Percentiles rank a stretch among this genome's conserved stretches.
Evolutionary conservation across 148 eudicot species (phyloP).

Genomic region (Silene uniflora): DNA sequence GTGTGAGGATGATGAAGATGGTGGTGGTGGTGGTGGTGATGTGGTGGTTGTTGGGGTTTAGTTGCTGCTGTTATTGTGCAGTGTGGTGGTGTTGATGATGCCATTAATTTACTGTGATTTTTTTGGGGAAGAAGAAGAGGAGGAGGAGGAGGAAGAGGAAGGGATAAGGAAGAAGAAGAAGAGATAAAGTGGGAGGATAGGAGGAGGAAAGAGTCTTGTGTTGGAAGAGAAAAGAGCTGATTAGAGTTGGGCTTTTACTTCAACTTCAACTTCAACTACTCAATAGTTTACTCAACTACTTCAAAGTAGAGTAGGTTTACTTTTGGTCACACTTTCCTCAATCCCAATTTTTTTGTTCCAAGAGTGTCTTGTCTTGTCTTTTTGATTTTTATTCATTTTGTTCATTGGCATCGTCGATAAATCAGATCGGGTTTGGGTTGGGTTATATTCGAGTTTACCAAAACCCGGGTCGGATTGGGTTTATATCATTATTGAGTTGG

Average conservation of each 20-base stretch:
- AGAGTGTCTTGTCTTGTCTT: too few relatives aligned
- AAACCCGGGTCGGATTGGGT: too few relatives aligned
- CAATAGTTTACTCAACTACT: background rate
- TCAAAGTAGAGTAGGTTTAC: background rate
- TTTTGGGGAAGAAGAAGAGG: background rate
- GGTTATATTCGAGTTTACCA: too few relatives aligned
- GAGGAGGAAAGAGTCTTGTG: constrained; percentile 13
- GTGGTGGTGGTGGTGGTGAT: constrained; percentile 27
- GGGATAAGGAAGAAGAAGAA: constrained; percentile 9
- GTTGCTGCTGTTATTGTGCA: constrained; percentile 54
- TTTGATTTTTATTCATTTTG: too few relatives aligned
- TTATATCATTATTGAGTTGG: too few relatives aligned
- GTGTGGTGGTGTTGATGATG: constrained; percentile 76
- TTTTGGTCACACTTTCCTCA: too few relatives aligned
- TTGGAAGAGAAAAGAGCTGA: background rate
- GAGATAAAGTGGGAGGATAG: background rate
- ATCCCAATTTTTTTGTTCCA: too few relatives aligned
- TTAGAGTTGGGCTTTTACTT: background rate
- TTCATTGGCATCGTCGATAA: too few relatives aligned
- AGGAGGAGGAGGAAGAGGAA: constrained; percentile 2
- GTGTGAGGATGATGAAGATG: constrained; percentile 19
- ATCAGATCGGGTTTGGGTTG: too few relatives aligned
- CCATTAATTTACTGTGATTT: constrained; percentile 37
- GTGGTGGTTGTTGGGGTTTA: constrained; percentile 46
- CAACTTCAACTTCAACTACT: background rate